Evolutionary conservation across 2,329 filamentous ascomycete genomes (phyloP), one percentile per base, ranked within the genome.

Genomic region (Monosporascus sp.): DNA sequence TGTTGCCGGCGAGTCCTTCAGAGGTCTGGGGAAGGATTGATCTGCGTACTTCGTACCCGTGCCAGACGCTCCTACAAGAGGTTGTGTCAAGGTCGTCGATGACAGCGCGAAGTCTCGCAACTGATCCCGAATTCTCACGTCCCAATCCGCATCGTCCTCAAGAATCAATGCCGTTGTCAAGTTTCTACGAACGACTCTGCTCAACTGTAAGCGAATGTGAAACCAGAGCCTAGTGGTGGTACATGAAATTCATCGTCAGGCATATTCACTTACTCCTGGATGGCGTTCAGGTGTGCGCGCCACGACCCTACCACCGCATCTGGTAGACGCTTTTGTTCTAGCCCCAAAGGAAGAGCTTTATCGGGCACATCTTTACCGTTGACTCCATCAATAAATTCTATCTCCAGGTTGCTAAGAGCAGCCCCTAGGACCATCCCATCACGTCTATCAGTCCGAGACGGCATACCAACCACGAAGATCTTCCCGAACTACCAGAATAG

Each of bases 391-490:
- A 78, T 64, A 59, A 74, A 81, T 6, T 73, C 71, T 20, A 82
- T 60, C 0, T 71, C 56, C 11, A 82, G 59, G 14, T 71, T 69
- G 20, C 69, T 78, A 3, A 79, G 67, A 1, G 74, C 72, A 1
- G 77, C 76, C 3, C 73, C 73, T 3, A 83, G 68, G 3, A 71
- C 68, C 57, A 81, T 73, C 3, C 73, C 70, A 66, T 83, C 79
- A 43, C 76, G 72, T 17, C 77, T 72, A 59, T 83, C 80, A 26
- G 73, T 77, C 17, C 79, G 67, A 20, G 70, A 69, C 0, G 77
- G 75, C 7, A 81, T 69, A 46, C 75, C 77, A 46, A 82, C 69
- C 22, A 78, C 76, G 53, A 81, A 73, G 19, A 82, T 76, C 52
- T 78, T 72, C 45, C 79, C 67, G 57, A 82, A 82, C 78, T 81